phyloP scores from a whole-genome alignment of 495 filamentous ascomycete species.

The Evernia prunastri region DNA sequence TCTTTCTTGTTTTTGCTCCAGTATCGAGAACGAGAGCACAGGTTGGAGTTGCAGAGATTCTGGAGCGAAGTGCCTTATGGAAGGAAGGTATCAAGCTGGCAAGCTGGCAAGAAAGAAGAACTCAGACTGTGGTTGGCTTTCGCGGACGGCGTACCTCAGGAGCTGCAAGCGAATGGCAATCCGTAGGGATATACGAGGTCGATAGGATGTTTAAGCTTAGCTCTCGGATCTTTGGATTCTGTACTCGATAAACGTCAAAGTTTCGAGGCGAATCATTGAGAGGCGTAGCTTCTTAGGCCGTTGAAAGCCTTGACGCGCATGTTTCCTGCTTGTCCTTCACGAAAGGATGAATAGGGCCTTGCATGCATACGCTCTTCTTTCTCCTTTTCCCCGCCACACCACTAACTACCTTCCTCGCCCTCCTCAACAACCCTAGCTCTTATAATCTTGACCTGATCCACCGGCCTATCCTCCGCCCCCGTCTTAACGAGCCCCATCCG shows the following conservation, averaged over 20 bases:
- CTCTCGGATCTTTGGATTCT: neutral
- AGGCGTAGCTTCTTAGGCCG: neutral
- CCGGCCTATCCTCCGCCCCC: constrained; percentile 67
- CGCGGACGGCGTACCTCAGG: neutral
- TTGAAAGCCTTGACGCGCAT: neutral
- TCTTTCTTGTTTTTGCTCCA: too few relatives aligned
- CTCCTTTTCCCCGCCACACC: too few relatives aligned
- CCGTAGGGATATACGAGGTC: neutral
- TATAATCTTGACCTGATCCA: constrained; percentile 77
- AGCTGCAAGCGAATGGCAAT: neutral
- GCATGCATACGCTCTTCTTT: neutral
- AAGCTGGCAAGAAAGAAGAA: neutral
- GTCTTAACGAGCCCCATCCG: constrained; percentile 90
- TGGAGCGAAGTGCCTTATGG: neutral
- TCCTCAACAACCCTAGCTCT: constrained; percentile 59
- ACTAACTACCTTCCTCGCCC: constrained; percentile 36
- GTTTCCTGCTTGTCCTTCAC: neutral
- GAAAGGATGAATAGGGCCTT: neutral
- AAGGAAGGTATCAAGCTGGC: too few relatives aligned
- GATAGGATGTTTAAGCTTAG: neutral
- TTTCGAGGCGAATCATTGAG: neutral
- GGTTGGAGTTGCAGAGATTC: neutral
- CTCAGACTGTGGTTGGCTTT: neutral
- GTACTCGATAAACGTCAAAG: neutral
- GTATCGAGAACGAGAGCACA: neutral